Evolutionary conservation across 345 rosid genomes (phyloP), one percentile per base, ranked within the genome.

Genomic region (Ailanthus altissimus): DNA sequence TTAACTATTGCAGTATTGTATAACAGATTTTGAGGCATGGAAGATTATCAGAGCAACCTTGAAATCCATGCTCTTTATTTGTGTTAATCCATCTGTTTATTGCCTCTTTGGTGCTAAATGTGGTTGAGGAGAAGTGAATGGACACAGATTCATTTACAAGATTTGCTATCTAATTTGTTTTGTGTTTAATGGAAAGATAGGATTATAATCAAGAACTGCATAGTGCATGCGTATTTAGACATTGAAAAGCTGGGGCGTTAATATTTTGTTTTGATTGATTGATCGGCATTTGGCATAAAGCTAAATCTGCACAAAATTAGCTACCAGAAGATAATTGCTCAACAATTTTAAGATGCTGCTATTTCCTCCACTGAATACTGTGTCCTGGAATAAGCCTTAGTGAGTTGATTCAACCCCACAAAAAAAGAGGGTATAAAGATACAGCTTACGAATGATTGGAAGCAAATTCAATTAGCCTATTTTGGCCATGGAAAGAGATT

Each of bases 401-500:
- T n/a, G n/a, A n/a, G n/a, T n/a, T n/a, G n/a, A 49, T 46, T 62
- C 77, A 62, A 62, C 77, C 68, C 77, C 78, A 64, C 50, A 26
- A 73, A 32, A 18, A 43, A 32, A 32, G 38, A 32, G 38, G 38
- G 38, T 32, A 32, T 32, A 32, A 32, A 32, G 38, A 32, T 32
- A 32, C 38, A 3, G 38, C 38, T 32, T 32, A n/a, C 38, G 38
- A 32, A 84, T 82, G 81, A 86, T 78, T 80, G 76, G 77, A 70
- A 71, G 63, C 60, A 79, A 76, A 50, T 75, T 64, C 63, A 64
- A 53, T 58, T 9, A 63, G 80, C 26, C 42, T 6, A 13, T 6
- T 61, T 65, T 61, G 54, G 42, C 63, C n/a, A 25, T 58, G 73
- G 83, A 79, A 67, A 4, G 67, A 54, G 84, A 82, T 74, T 81